Conservation (phyloP, 2,329 filamentous ascomycete species). For the Diaporthe caulivora region DNA sequence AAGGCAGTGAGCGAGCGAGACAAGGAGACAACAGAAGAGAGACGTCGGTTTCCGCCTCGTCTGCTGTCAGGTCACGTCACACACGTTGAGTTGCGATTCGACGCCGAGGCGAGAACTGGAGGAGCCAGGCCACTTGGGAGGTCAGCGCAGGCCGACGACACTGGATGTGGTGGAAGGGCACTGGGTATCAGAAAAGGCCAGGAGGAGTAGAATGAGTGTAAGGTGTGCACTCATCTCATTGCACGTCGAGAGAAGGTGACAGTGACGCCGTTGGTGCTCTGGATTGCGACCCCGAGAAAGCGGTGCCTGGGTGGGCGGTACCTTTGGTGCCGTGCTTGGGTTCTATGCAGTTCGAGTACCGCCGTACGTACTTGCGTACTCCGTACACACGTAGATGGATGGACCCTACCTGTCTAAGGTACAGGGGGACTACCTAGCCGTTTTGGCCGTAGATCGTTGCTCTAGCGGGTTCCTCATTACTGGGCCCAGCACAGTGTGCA, state of each 20-base stretch:
- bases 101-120: background rate
- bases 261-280: conserved; percentile 31
- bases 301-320: conserved; percentile 21
- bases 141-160: conserved; percentile 23
- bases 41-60: conserved; percentile 10
- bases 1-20: conserved; percentile 25
- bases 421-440: conserved; percentile 14
- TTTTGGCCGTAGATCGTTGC: conserved; percentile 31
- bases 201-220: conserved; percentile 1
- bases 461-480: conserved; percentile 31
- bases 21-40: conserved; percentile 26
- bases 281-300: conserved; percentile 29
- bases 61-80: conserved; percentile 24
- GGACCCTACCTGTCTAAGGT: conserved; percentile 26
- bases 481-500: conserved; percentile 14
- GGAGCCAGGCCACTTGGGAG: conserved; percentile 16
- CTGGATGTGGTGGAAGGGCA: conserved; percentile 27
- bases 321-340: background rate
- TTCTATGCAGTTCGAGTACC: background rate
- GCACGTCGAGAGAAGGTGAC: conserved; percentile 7
- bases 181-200: conserved; percentile 25
- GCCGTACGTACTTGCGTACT: too few relatives aligned
- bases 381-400: background rate
- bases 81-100: background rate
- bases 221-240: conserved; percentile 7